phyloP scores from a whole-genome alignment of 1,139 yeast species.

The Saccharomyces pastorianus region DNA sequence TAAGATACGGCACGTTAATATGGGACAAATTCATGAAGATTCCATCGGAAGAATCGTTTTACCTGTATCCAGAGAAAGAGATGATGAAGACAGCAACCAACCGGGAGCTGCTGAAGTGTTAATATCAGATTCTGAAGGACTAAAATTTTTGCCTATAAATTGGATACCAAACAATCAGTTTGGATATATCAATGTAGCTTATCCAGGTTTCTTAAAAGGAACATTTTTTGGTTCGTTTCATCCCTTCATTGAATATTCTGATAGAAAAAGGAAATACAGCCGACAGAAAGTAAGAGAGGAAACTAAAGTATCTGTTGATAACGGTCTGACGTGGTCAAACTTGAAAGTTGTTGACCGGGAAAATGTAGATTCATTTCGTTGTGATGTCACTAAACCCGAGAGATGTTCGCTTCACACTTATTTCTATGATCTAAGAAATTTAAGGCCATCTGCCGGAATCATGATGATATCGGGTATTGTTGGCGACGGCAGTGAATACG shows the following conservation, averaged over 20 bases:
- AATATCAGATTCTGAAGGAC: slow-evolving; percentile 27
- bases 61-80: slow-evolving; percentile 7
- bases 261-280: not conserved
- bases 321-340: slow-evolving; percentile 56
- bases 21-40: slow-evolving; percentile 9
- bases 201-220: slow-evolving; percentile 15
- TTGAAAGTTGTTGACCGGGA: slow-evolving; percentile 41
- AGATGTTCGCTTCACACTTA: slow-evolving; percentile 34
- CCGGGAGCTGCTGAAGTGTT: slow-evolving; percentile 7
- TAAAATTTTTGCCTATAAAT: slow-evolving; percentile 15
- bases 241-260: not conserved
- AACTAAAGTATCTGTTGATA: slow-evolving; percentile 50
- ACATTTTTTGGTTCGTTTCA: slow-evolving; percentile 10
- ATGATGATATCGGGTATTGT: slow-evolving; percentile 58
- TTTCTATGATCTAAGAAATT: slow-evolving; percentile 20
- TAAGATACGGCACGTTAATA: slow-evolving; percentile 10
- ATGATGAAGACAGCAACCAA: not conserved
- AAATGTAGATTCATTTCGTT: slow-evolving; percentile 42
- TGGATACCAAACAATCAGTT: slow-evolving; percentile 7
- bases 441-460: slow-evolving; percentile 69
- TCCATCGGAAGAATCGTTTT: slow-evolving; percentile 19
- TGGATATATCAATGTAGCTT: slow-evolving; percentile 6
- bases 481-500: slow-evolving; percentile 30
- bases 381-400: slow-evolving; percentile 54
- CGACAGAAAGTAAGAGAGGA: slow-evolving; percentile 14